Percentiles rank a stretch among this genome's conserved stretches.
phyloP scores from a whole-genome alignment of 257 asterid species.

The Solanum tarapatanum region DNA sequence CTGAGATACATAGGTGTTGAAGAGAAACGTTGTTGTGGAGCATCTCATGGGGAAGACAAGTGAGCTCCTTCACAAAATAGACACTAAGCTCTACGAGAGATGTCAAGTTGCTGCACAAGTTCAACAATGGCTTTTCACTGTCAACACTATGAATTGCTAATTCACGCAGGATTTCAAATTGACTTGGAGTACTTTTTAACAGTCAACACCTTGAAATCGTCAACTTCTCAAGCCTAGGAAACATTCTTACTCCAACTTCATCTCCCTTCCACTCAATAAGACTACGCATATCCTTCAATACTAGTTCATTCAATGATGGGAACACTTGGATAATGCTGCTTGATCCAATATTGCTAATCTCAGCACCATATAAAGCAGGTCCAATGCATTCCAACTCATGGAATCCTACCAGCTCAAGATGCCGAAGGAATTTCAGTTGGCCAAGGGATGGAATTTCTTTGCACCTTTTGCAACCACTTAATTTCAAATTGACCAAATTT shows the following conservation, averaged over 20 bases:
- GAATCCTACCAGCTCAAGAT: background rate
- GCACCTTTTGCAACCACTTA: background rate
- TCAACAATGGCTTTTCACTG: background rate
- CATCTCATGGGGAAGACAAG: background rate
- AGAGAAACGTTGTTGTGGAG: background rate
- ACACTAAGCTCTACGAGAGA: background rate
- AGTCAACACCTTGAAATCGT: background rate
- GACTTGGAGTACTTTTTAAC: constrained; percentile 14
- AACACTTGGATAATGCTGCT: background rate
- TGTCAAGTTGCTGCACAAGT: background rate
- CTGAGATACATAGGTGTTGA: accelerated
- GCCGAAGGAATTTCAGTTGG: constrained; percentile 8
- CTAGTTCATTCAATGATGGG: background rate
- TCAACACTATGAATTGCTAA: accelerated
- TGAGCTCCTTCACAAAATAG: accelerated
- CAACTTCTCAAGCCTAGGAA: constrained; percentile 18
- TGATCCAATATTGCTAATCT: background rate
- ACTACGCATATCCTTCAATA: background rate
- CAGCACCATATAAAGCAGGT: background rate
- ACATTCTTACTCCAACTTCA: background rate
- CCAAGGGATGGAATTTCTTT: constrained; percentile 13
- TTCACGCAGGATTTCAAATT: constrained; percentile 4
- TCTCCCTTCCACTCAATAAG: constrained; percentile 8
- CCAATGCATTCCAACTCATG: background rate
- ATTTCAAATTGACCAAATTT: background rate